Evolutionary conservation across 495 filamentous ascomycete species (phyloP), one percentile per base, ranked within the genome.

Genomic region (Glutinoglossum americanum): DNA sequence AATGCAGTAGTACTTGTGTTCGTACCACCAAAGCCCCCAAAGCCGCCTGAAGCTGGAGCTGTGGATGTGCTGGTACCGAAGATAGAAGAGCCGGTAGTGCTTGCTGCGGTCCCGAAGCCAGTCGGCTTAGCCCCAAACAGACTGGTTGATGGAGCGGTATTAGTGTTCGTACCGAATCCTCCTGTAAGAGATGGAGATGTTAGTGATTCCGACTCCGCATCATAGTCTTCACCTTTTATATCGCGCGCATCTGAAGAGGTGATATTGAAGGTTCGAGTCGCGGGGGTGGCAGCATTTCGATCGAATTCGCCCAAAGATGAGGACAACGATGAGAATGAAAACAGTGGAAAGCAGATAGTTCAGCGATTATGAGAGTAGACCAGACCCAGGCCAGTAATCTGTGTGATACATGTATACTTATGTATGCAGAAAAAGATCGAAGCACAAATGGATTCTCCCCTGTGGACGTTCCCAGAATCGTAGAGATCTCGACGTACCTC

Each of bases 401-500:
- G n/a, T 23, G 41, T 21, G 3, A 45, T 45, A 21, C 21, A 21
- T 49, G n/a, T 13, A 23, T 45, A 21, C n/a, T n/a, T 45, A 45
- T 49, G 30, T 37, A 10, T 19, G 30, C 21, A 49, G 30, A 47
- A 49, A 10, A 17, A 15, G 26, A 53, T 19, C 15, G 44, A 30
- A 49, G 13, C 17, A 32, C 44, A 27, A 32, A 7, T 35, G 15
- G 54, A 56, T 5, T 15, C 19, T 27, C 30, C 35, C 33, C 19
- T 25, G 21, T 19, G 54, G 54, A 56, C 33, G 32, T 26, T 33
- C 37, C 37, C 37, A 55, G 56, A 45, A 30, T 44, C 26, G 39
- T 54, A 26, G 60, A 69, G 66, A 63, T 62, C 65, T 66, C 65
- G 64, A 77, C 71, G 70, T 79, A 73, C 72, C 75, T 73, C 74